Base-by-base conservation (phyloP, 2,329 filamentous ascomycete species). In the Coniochaeta pulveracea region DNA sequence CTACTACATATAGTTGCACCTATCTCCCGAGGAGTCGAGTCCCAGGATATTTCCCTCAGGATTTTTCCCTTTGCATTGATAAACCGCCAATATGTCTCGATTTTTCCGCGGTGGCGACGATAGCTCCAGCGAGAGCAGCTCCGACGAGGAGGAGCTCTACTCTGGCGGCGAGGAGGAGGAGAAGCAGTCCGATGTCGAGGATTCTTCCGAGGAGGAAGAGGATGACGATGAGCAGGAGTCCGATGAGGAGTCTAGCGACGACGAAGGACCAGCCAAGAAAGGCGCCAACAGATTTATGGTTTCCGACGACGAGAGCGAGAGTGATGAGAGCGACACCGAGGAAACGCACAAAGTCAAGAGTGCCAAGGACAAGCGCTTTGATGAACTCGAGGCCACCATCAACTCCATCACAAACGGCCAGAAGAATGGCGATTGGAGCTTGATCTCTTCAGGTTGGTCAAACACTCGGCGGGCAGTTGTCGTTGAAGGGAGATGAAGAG, bases 361-460 rank as follows among this genome's bases (percentile, higher is more conserved):
- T 60, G 88, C 89, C 51, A 96, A 96, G 64, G 86, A 96, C 68
- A 98, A 98, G 74, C 77, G 91, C 41, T 71, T 85, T 45, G 89
- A 95, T 53, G 93, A 96, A 61, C 71, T 98, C 40, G 89, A 98
- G 58, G 73, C 76, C 39, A 93, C 80, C 26, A 83, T 96, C 51
- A 81, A 82, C 58, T 64, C 82, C 52, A 96, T 98, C 52, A 88
- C 96, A 56, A 98, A 98, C 64, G 88, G 85, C 41, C 72, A 91
- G 61, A 96, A 93, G 71, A 98, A 96, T 54, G 86, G 84, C 53
- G 91, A 98, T 63, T 98, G 91, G 91, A 83, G 81, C 45, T 79
- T 89, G 42, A 93, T 96, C 47, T 84, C 85, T 41, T 73, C 76
- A 53, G 86, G 88, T 93, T 72, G 16, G 21, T 23, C 5, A 6